These are phyloP conservation scores for Elongisporangium anandrum DNA, from an alignment of 352 stramenopile genomes.

Conservation along the genomic window DNA sequence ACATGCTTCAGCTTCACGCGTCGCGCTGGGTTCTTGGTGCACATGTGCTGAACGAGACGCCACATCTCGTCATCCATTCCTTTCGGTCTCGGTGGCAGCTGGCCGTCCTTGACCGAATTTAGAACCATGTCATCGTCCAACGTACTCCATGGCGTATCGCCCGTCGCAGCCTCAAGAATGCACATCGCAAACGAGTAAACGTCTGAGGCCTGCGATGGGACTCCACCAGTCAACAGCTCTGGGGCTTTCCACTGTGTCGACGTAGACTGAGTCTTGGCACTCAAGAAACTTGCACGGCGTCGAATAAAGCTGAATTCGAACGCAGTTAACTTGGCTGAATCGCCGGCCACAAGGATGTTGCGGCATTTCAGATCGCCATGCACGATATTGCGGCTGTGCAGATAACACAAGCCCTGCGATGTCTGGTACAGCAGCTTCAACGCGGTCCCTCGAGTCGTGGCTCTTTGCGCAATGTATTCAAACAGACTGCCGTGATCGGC, in stretches of 20 bases:
- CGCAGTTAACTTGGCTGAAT: constrained; percentile 15
- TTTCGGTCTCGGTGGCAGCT: neutral
- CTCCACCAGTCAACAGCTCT: constrained; percentile 4
- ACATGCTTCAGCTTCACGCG: neutral
- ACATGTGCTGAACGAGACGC: neutral
- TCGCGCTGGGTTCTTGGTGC: neutral
- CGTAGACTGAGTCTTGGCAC: neutral
- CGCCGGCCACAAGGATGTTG: constrained; percentile 17
- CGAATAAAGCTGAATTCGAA: constrained; percentile 14
- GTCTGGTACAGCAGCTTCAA: constrained; percentile 23
- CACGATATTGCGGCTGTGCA: constrained; percentile 35
- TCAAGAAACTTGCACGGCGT: neutral
- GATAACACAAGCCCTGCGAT: constrained; percentile 41
- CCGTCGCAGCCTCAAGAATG: constrained; percentile 18
- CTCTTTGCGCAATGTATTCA: constrained; percentile 4
- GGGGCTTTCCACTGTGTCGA: constrained; percentile 25
- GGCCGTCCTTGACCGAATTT: neutral
- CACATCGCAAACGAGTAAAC: constrained; percentile 26
- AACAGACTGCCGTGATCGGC: constrained; percentile 12
- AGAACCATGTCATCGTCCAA: constrained; percentile 8
- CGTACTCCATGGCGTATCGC: constrained; percentile 14
- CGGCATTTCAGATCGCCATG: constrained; percentile 75
- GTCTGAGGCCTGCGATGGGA: constrained; percentile 16
- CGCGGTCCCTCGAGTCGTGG: neutral
- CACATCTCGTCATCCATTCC: neutral